phyloP scores from a whole-genome alignment of 768 basidiomycete species.

The Psilocybe cubensis region DNA sequence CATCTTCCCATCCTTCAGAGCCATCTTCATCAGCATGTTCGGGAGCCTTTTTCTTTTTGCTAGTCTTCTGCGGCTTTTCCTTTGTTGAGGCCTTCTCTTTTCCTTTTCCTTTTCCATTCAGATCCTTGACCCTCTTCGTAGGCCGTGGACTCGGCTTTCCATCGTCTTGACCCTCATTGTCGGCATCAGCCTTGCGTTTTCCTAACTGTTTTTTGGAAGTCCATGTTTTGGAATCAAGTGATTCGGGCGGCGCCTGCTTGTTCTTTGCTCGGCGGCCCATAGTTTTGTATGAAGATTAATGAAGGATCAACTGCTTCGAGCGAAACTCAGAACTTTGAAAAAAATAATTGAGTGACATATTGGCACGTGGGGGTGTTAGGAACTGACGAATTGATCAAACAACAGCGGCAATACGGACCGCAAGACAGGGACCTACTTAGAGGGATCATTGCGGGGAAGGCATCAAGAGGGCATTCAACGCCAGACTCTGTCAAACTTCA shows the following conservation, averaged over 20 bases:
- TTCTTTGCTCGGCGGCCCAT: conserved; percentile 90
- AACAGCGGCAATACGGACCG: background rate
- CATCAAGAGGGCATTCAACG: no score
- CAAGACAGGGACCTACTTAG: no score
- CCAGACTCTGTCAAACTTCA: no score
- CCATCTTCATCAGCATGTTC: conserved; percentile 29
- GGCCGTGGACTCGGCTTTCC: conserved; percentile 39
- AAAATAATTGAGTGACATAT: conserved; percentile 9
- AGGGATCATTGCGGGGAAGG: no score
- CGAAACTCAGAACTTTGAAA: conserved; percentile 7
- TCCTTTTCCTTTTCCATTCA: conserved; percentile 41
- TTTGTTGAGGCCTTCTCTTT: conserved; percentile 30
- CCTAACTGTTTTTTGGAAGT: conserved; percentile 60
- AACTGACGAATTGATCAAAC: background rate
- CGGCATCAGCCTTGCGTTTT: conserved; percentile 69
- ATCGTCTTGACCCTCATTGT: conserved; percentile 28
- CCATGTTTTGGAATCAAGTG: conserved; percentile 48
- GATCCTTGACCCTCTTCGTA: conserved; percentile 50
- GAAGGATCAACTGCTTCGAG: conserved; percentile 1
- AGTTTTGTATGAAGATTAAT: conserved; percentile 4
- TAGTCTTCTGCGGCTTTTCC: conserved; percentile 18
- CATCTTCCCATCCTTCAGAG: conserved; percentile 66
- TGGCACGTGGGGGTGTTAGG: conserved; percentile 1
- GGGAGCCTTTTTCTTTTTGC: conserved; percentile 18
- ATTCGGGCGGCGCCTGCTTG: conserved; percentile 76